Evolutionary conservation across 371 early-diverging fungal species (phyloP).

Genomic region (Blastocladiella emersonii): DNA sequence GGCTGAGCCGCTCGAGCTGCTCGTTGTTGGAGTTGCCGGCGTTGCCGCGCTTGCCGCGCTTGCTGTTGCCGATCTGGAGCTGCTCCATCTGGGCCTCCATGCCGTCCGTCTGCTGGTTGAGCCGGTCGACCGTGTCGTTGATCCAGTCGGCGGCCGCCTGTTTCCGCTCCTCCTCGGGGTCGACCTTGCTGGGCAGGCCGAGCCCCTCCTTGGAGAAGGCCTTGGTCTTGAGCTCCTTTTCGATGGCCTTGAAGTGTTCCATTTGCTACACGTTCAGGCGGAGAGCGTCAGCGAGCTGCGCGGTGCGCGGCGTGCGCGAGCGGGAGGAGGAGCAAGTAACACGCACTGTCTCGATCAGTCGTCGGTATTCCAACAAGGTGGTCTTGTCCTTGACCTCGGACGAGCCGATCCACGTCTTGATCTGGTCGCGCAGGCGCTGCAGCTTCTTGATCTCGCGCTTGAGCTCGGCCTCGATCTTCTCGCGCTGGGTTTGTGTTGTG

Average conservation of each 20-base stretch:
- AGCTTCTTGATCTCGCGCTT: slow-evolving; percentile 98
- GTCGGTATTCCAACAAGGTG: slow-evolving; percentile 69
- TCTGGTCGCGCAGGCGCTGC: slow-evolving; percentile 88
- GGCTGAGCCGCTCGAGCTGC: slow-evolving; percentile 47
- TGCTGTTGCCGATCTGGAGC: slow-evolving; percentile 45
- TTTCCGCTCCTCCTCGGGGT: slow-evolving; percentile 86
- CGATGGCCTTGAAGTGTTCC: slow-evolving; percentile 93
- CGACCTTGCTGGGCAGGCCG: slow-evolving; percentile 56
- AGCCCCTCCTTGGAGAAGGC: slow-evolving; percentile 93
- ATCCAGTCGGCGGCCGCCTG: slow-evolving; percentile 68
- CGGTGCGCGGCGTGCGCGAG: too few relatives aligned
- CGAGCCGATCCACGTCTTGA: slow-evolving; percentile 84
- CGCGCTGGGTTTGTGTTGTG: slow-evolving; percentile 73
- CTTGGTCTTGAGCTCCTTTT: slow-evolving; percentile 97
- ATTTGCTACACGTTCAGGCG: slow-evolving; percentile 51
- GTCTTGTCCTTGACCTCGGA: slow-evolving; percentile 94
- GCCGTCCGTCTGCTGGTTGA: slow-evolving; percentile 74
- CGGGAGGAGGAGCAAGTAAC: background rate
- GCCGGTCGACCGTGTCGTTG: slow-evolving; percentile 58
- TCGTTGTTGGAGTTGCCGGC: slow-evolving; percentile 37
- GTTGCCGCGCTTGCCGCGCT: slow-evolving; percentile 57
- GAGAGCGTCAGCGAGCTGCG: too few relatives aligned
- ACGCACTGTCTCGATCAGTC: slow-evolving; percentile 70
- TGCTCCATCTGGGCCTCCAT: slow-evolving; percentile 80
- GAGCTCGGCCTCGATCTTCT: slow-evolving; percentile 86